These are phyloP conservation scores for Symbiodinium pilosum DNA, from an alignment of 73 alveolate species.

Conservation along the genomic window DNA sequence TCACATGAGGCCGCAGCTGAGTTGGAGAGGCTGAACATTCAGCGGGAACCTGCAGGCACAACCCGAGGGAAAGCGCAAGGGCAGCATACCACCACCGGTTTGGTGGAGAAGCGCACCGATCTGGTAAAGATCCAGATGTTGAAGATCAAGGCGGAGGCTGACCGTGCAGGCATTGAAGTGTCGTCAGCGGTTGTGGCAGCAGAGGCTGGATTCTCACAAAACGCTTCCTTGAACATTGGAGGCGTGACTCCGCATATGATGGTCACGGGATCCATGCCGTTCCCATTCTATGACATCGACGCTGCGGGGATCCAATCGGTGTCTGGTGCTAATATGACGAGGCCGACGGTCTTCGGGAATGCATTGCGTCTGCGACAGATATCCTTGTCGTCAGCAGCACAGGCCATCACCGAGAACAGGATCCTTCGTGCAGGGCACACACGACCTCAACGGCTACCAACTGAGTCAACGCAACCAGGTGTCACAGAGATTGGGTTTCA, in stretches of 20 bases:
- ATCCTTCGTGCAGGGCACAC: neutral
- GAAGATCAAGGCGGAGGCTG: neutral
- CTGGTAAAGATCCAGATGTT: neutral
- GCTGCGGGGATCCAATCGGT: neutral
- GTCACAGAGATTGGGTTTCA: constrained; percentile 13
- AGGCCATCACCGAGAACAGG: neutral
- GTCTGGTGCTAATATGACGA: neutral
- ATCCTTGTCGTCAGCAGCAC: neutral
- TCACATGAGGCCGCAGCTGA: neutral
- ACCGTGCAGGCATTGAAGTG: neutral
- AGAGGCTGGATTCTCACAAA: constrained; percentile 5
- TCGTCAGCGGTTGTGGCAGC: neutral
- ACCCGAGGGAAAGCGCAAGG: neutral
- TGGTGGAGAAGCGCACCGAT: neutral
- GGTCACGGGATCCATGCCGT: constrained; percentile 9
- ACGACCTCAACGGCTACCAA: neutral
- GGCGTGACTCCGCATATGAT: constrained; percentile 17
- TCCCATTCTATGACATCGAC: constrained; percentile 11
- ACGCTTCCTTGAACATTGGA: neutral
- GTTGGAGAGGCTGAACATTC: neutral
- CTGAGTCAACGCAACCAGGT: neutral
- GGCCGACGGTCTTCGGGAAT: neutral
- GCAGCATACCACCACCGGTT: neutral
- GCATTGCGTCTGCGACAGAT: neutral
- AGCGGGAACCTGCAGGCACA: neutral